Evolutionary conservation across 441 rosid species (phyloP).

Genomic region (Flueggea neowawraea): DNA sequence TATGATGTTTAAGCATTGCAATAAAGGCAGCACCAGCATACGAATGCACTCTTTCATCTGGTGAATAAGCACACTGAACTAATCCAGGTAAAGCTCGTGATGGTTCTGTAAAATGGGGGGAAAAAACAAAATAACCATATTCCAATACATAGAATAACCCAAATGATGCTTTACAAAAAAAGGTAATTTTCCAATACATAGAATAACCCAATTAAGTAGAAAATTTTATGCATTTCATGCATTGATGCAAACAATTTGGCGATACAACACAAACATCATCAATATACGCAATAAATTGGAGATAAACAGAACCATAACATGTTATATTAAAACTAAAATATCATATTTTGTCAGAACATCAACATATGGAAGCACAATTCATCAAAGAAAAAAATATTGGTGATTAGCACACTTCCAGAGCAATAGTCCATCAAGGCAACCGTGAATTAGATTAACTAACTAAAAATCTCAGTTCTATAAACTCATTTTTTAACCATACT

Average conservation of each 20-base stretch:
- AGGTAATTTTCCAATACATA: background rate
- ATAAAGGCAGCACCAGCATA: conserved; percentile 53
- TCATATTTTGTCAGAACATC: too few species aligned
- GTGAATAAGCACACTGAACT: conserved; percentile 50
- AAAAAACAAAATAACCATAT: conserved; percentile 15
- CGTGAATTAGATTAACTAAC: too few species aligned
- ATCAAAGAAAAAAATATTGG: too few species aligned
- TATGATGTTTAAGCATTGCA: conserved; percentile 59
- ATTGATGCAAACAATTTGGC: background rate
- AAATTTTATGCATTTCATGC: too few species aligned
- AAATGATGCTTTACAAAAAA: conserved; percentile 6
- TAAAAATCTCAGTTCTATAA: too few species aligned
- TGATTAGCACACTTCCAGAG: too few species aligned
- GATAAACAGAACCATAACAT: background rate
- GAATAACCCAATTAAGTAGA: too few species aligned
- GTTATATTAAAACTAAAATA: background rate
- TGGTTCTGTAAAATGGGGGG: conserved; percentile 55
- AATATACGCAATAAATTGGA: background rate
- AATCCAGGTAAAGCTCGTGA: conserved; percentile 59
- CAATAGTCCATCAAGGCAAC: too few species aligned
- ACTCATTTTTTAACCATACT: too few species aligned
- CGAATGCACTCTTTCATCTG: conserved; percentile 40
- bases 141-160: too few species aligned
- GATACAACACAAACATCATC: background rate
- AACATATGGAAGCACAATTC: too few species aligned